A percentile compares a stretch with the other conserved stretches of the same genome.
phyloP scores from a whole-genome alignment of 495 filamentous ascomycete species.

The Hypoxylon fragiforme region DNA sequence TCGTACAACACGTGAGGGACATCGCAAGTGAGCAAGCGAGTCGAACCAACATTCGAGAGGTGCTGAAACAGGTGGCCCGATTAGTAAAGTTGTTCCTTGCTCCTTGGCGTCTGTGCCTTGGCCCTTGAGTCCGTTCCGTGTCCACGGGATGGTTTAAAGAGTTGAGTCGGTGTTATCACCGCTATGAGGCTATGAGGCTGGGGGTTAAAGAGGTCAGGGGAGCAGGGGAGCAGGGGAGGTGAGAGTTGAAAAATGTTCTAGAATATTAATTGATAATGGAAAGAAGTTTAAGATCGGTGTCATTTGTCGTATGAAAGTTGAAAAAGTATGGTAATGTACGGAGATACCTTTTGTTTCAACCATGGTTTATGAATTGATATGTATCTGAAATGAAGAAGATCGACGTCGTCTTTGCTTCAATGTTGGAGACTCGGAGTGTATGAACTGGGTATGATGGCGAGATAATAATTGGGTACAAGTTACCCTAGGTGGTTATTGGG shows the following conservation, averaged over 20 bases:
- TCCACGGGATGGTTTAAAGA: conserved; percentile 14
- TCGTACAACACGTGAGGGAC: conserved; percentile 8
- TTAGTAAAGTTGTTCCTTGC: conserved; percentile 8
- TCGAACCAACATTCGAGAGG: not conserved
- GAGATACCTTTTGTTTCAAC: conserved; percentile 19
- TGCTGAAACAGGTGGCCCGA: conserved; percentile 19
- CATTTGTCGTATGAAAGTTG: not conserved
- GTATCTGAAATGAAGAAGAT: conserved; percentile 23
- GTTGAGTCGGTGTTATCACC: conserved; percentile 6
- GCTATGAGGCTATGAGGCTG: conserved; percentile 6
- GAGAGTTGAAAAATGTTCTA: not conserved
- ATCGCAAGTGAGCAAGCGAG: not conserved
- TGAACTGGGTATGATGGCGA: conserved; percentile 10
- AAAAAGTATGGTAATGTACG: not conserved
- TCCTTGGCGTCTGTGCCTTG: conserved; percentile 11
- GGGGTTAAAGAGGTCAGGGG: not conserved
- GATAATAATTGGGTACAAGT: conserved; percentile 8
- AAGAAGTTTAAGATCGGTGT: not conserved
- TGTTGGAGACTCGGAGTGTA: no score
- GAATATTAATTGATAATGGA: not conserved
- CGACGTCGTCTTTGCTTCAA: conserved; percentile 21
- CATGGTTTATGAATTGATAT: conserved; percentile 18
- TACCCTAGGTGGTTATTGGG: conserved; percentile 8
- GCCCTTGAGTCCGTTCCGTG: not conserved
- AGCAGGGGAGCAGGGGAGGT: not conserved